These are phyloP conservation scores for Auricularia sp. DNA, from an alignment of 768 basidiomycete species.

Conservation along the genomic window DNA sequence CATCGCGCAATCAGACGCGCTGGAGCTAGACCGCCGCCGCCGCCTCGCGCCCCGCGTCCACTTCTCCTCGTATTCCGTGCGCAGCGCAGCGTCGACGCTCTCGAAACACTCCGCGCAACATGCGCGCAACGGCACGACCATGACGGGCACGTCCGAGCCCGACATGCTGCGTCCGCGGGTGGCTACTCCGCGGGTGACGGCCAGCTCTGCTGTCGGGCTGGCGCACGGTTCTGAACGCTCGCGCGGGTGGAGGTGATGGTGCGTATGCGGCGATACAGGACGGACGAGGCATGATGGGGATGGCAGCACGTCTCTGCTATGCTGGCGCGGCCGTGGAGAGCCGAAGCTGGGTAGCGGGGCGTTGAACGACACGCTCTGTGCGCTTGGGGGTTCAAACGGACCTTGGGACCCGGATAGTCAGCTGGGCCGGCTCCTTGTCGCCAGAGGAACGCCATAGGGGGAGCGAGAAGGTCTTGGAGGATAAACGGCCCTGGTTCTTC, in stretches of 20 bases:
- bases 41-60: slow-evolving; percentile 55
- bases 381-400: slow-evolving; percentile 19
- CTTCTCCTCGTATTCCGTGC: slow-evolving; percentile 49
- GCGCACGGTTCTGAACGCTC: slow-evolving; percentile 11
- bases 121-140: slow-evolving; percentile 52
- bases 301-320: slow-evolving; percentile 26
- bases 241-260: slow-evolving; percentile 13
- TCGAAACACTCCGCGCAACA: slow-evolving; percentile 59
- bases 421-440: not conserved
- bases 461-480: slow-evolving; percentile 58
- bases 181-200: not conserved
- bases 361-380: slow-evolving; percentile 8
- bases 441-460: slow-evolving; percentile 41
- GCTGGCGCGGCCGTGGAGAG: slow-evolving; percentile 14
- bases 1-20: not conserved
- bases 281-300: not conserved
- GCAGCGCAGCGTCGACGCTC: slow-evolving; percentile 46
- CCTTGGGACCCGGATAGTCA: slow-evolving; percentile 21
- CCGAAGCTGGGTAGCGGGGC: slow-evolving; percentile 13
- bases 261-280: slow-evolving; percentile 12
- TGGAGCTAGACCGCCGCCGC: slow-evolving; percentile 19
- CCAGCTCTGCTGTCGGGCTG: slow-evolving; percentile 25
- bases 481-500: slow-evolving; percentile 28
- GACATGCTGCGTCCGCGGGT: not conserved
- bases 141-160: slow-evolving; percentile 18